Evolutionary conservation across 2,329 filamentous ascomycete genomes (phyloP), one percentile per base, ranked within the genome.

Genomic region (Calonectria hongkongensis): DNA sequence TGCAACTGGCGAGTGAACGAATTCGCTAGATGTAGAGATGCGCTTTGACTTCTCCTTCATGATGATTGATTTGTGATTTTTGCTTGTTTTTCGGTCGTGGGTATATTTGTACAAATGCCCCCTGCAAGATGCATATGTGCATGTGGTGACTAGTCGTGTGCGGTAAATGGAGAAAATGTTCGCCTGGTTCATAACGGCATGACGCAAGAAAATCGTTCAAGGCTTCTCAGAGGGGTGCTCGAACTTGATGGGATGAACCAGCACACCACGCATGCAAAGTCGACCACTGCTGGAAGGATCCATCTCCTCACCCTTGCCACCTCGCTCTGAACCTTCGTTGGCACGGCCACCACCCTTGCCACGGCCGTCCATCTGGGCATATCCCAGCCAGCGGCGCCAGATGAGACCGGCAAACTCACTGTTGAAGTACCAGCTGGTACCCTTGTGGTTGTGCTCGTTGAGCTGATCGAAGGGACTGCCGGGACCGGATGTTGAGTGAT

Each of bases 401-500:
- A 97, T 81, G n/a, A 93, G 90, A 5, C 92, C 90, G 0, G 94
- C 92, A 80, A 97, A 97, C 63, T 92, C 90, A 27, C 92, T 92
- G 78, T 95, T 94, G 83, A 95, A 97, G 83, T 96, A 97, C 94
- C 94, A 98, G 54, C 90, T 95, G 51, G 92, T 93, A 16, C 95
- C 94, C 78, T 91, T 91, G 86, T 96, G 95, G 83, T 96, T 96
- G 82, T 95, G 94, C 84, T 97, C 95, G 66, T 95, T 92, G 75
- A 90, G 88, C 25, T 88, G 79, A 70, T 92, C 91, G 77, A 93
- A 95, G 8, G 94, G 89, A 47, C 91, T 93, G 43, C 93, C 92
- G 36, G 87, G 86, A 1, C 93, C 91, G 9, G 92, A 90, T 0
- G 92, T 89, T 1, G 90, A 92, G 74, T 92, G 91, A 77, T 93